Evolutionary conservation across 805 yeast species (phyloP).

Genomic region (Wickerhamiella brachini): DNA sequence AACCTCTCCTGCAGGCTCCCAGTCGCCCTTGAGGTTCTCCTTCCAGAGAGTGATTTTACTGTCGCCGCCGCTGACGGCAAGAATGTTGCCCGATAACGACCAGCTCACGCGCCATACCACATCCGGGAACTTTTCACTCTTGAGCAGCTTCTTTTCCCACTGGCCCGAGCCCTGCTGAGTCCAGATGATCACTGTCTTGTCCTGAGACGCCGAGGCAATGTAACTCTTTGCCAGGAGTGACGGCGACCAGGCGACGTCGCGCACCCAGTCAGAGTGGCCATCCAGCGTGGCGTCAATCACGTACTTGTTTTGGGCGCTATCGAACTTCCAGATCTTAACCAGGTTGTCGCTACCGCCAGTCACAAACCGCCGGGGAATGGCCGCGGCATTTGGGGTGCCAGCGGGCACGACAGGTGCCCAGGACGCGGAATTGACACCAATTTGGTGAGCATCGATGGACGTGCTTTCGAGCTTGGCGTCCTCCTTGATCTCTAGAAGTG

Average conservation of each 20-base stretch:
- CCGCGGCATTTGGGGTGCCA: constrained; percentile 19
- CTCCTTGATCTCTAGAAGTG: constrained; percentile 85
- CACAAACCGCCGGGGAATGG: constrained; percentile 51
- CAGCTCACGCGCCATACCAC: constrained; percentile 98
- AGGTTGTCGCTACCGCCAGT: constrained; percentile 93
- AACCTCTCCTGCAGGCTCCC: constrained; percentile 97
- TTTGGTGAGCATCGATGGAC: constrained; percentile 55
- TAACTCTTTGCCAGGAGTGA: constrained; percentile 73
- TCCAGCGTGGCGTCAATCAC: constrained; percentile 61
- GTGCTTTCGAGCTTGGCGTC: constrained; percentile 45
- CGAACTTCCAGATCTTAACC: constrained; percentile 79
- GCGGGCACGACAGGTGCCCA: constrained; percentile 52
- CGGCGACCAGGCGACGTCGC: constrained; percentile 98
- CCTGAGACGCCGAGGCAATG: constrained; percentile 95
- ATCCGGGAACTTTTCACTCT: constrained; percentile 79
- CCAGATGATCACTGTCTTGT: constrained; percentile 90
- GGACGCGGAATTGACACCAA: constrained; percentile 87
- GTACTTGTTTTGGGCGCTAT: constrained; percentile 41
- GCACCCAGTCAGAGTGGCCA: constrained; percentile 96
- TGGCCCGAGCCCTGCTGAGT: constrained; percentile 54
- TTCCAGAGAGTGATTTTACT: constrained; percentile 94
- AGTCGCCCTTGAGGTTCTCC: constrained; percentile 79
- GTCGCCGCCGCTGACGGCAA: constrained; percentile 94
- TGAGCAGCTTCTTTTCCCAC: constrained; percentile 73
- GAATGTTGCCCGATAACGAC: constrained; percentile 89